Conservation (phyloP, 306 rosid genomes). For the Astragalus glycyphyllos region DNA sequence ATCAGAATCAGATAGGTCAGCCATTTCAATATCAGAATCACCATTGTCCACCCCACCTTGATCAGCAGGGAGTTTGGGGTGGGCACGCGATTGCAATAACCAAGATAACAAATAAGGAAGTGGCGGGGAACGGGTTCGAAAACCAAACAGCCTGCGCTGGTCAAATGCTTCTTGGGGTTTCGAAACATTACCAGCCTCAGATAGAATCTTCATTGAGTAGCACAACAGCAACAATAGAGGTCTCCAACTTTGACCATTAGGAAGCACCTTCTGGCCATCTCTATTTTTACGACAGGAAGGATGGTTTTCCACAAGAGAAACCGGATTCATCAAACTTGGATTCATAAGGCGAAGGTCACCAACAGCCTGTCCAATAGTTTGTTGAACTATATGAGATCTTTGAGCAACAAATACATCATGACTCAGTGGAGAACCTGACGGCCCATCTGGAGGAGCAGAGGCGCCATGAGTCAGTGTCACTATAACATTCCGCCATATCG, state of each 20-base stretch:
- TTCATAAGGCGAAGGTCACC: conserved; percentile 88
- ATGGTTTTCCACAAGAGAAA: conserved; percentile 93
- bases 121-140: conserved; percentile 86
- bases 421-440: conserved; percentile 84
- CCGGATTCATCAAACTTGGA: conserved; percentile 86
- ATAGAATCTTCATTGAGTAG: conserved; percentile 84
- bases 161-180: conserved; percentile 84
- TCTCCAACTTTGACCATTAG: conserved; percentile 95
- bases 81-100: conserved; percentile 87
- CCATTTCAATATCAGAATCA: conserved; percentile 91
- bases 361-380: conserved; percentile 91
- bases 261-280: conserved; percentile 95
- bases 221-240: conserved; percentile 82
- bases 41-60: conserved; percentile 86
- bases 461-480: conserved; percentile 91
- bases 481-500: conserved; percentile 83
- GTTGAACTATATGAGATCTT: conserved; percentile 91
- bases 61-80: conserved; percentile 92
- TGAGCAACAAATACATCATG: conserved; percentile 96
- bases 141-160: conserved; percentile 84
- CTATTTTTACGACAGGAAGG: conserved; percentile 94
- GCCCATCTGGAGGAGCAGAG: conserved; percentile 98
- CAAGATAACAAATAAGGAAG: conserved; percentile 91
- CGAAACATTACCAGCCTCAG: conserved; percentile 73
- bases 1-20: conserved; percentile 87